A percentile compares a stretch with the other conserved stretches of the same genome.
These are phyloP conservation scores for Xylariaceae sp. DNA, from an alignment of 2,329 filamentous ascomycete genomes.

Conservation along the genomic window DNA sequence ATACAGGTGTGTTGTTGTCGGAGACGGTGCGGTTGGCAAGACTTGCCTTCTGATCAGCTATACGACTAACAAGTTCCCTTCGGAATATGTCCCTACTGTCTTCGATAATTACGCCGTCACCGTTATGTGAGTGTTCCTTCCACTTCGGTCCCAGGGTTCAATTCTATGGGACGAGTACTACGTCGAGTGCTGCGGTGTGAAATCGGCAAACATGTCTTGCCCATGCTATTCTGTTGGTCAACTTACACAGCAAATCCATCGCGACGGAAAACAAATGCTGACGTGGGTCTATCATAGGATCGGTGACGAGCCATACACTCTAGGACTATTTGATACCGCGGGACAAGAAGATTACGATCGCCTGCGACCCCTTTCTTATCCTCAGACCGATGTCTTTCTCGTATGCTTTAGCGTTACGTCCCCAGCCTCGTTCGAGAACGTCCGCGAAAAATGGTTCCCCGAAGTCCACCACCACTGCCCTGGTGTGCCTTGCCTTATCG, in stretches of 20 bases:
- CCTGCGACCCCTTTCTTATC: constrained; percentile 93
- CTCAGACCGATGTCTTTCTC: constrained; percentile 97
- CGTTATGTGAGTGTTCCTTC: constrained; percentile 78
- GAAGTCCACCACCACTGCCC: constrained; percentile 99
- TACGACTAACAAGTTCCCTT: constrained; percentile 99
- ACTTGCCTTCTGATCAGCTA: constrained; percentile 99
- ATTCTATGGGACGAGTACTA: neutral
- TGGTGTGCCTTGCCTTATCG: constrained; percentile 95
- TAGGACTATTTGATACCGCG: constrained; percentile 97
- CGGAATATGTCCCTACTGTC: constrained; percentile 98
- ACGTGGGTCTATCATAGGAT: constrained; percentile 70
- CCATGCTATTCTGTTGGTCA: neutral
- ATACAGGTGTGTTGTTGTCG: constrained; percentile 93
- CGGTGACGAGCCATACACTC: constrained; percentile 96
- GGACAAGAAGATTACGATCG: constrained; percentile 99
- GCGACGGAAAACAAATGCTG: constrained; percentile 14
- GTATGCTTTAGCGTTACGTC: constrained; percentile 99
- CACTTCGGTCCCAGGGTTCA: neutral
- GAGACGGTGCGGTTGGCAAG: constrained; percentile 99
- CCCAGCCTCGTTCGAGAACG: constrained; percentile 98
- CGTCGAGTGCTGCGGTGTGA: neutral
- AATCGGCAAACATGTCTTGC: constrained; percentile 6
- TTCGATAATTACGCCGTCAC: constrained; percentile 99
- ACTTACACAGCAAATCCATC: neutral
- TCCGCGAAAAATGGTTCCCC: constrained; percentile 98